Evolutionary conservation across 2,329 filamentous ascomycete species (phyloP).

Genomic region (Aquanectria penicillioides): DNA sequence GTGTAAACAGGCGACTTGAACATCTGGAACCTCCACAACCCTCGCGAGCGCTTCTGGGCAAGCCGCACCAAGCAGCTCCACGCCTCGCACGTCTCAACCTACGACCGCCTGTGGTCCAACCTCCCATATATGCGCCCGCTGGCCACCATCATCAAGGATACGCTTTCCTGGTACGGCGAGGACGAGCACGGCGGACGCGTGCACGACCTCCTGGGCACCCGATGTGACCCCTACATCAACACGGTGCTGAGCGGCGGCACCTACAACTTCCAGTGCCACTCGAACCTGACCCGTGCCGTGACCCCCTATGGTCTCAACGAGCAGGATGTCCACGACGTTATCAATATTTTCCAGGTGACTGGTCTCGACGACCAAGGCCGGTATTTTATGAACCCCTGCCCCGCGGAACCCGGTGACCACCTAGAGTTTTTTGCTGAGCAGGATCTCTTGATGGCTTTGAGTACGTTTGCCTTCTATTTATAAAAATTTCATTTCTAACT

Average conservation of each 20-base stretch:
- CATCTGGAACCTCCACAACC: constrained; percentile 81
- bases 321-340: constrained; percentile 82
- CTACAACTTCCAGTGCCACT: constrained; percentile 87
- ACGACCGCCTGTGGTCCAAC: constrained; percentile 81
- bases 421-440: constrained; percentile 86
- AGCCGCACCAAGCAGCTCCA: constrained; percentile 82
- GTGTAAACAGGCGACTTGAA: constrained; percentile 73
- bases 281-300: constrained; percentile 80
- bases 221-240: constrained; percentile 88
- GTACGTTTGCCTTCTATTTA: constrained; percentile 44
- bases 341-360: constrained; percentile 89
- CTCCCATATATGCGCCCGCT: constrained; percentile 82
- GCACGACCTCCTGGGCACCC: constrained; percentile 83
- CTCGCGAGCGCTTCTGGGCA: constrained; percentile 85
- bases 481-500: constrained; percentile 14
- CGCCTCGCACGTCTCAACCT: constrained; percentile 75
- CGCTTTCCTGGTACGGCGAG: constrained; percentile 68
- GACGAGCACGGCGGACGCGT: constrained; percentile 73
- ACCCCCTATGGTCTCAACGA: constrained; percentile 75
- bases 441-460: constrained; percentile 72
- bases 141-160: constrained; percentile 75
- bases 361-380: constrained; percentile 76
- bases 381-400: constrained; percentile 79
- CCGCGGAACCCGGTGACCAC: constrained; percentile 64
- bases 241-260: constrained; percentile 73